A percentile compares a stretch with the other conserved stretches of the same genome.
Conservation (phyloP, 2,329 filamentous ascomycete species). For the Penicillium sp. region DNA sequence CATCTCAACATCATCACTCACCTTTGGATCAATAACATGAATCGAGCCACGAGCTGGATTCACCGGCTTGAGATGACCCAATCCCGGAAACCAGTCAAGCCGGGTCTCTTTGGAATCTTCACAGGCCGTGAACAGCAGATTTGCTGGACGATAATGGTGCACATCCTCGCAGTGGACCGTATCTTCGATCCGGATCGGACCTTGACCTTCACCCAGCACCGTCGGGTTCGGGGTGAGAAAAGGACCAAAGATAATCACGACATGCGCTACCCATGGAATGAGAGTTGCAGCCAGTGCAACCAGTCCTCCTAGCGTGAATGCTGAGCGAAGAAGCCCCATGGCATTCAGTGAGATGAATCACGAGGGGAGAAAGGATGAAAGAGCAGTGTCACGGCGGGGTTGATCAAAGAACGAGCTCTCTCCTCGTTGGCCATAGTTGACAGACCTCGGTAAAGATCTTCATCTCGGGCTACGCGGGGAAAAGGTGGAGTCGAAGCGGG, state of each 20-base stretch:
- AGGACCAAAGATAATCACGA: constrained; percentile 21
- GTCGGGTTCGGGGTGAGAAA: constrained; percentile 20
- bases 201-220: constrained; percentile 23
- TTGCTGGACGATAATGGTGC: constrained; percentile 48
- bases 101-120: constrained; percentile 42
- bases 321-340: constrained; percentile 19
- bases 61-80: constrained; percentile 41
- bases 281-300: constrained; percentile 18
- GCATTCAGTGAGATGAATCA: not conserved
- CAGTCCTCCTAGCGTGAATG: constrained; percentile 18
- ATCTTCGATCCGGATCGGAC: constrained; percentile 45
- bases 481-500: not conserved
- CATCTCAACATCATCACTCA: constrained; percentile 17
- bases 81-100: constrained; percentile 50
- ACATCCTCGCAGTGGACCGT: constrained; percentile 57
- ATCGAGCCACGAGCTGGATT: constrained; percentile 27
- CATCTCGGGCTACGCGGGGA: constrained; percentile 2
- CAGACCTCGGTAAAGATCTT: not conserved
- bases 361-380: not conserved
- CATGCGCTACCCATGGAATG: constrained; percentile 16
- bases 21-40: constrained; percentile 51
- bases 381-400: too few species aligned
- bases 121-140: constrained; percentile 53
- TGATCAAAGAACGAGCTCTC: too few species aligned
- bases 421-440: too few species aligned